phyloP scores from a whole-genome alignment of 139 green algal genomes.

The Raphidocelis subcapitata region DNA sequence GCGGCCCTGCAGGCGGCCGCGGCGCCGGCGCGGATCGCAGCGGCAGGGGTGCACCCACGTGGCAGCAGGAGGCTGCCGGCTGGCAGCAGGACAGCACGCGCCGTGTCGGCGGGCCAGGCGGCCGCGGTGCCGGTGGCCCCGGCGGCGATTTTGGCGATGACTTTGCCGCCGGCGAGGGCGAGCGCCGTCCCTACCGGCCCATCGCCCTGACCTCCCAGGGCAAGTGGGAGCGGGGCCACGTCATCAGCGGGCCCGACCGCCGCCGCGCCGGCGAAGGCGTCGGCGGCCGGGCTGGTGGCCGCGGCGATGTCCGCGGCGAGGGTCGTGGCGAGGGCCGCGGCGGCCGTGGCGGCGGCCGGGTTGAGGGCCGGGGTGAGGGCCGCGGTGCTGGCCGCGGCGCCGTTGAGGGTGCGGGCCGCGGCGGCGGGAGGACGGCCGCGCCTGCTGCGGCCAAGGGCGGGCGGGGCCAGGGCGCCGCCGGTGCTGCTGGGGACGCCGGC shows the following conservation, averaged over 20 bases:
- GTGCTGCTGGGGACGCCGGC: no score
- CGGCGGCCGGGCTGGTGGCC: neutral
- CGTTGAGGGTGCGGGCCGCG: no score
- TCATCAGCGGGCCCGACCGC: slow-evolving; percentile 2
- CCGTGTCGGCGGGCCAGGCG: neutral
- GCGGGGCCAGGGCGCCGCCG: no score
- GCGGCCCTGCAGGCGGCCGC: neutral
- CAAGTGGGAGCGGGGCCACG: slow-evolving; percentile 22
- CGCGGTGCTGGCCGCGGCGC: neutral
- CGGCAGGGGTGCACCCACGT: no score
- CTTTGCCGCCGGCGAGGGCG: neutral
- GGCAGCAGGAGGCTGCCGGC: no score
- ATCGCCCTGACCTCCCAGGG: slow-evolving; percentile 10
- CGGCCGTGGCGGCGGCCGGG: neutral
- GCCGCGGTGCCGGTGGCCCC: neutral
- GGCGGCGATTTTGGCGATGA: neutral
- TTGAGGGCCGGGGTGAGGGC: slow-evolving; percentile 5
- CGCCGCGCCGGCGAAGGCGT: slow-evolving; percentile 10
- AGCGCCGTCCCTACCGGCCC: neutral
- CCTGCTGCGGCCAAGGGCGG: no score
- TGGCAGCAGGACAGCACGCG: no score
- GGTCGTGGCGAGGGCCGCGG: neutral
- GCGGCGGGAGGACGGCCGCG: no score
- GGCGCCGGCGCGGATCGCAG: neutral
- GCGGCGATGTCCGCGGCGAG: neutral